Conservation (phyloP, 129 eudicot species). For the Artemisia annua region DNA sequence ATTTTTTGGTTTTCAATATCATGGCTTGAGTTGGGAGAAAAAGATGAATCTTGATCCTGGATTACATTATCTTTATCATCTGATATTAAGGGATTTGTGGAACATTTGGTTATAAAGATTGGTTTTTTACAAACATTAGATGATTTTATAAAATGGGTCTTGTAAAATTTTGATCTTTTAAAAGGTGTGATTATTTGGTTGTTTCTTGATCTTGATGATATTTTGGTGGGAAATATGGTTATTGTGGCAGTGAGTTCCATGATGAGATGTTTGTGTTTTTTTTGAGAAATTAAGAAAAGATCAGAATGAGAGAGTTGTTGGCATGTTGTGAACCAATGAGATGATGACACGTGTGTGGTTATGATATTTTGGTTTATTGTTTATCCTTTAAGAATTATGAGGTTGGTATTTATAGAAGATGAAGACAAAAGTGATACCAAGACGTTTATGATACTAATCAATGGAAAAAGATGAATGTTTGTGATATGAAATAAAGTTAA, state of each 20-base stretch:
- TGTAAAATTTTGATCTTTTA: constrained; percentile 28
- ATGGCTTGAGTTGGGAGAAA: constrained; percentile 31
- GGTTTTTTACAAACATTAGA: constrained; percentile 30
- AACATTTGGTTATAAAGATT: constrained; percentile 49
- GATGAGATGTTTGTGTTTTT: constrained; percentile 26
- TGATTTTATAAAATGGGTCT: constrained; percentile 22
- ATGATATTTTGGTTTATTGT: background rate
- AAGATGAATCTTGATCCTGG: constrained; percentile 37
- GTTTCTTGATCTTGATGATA: constrained; percentile 28
- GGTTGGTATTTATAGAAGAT: constrained; percentile 15
- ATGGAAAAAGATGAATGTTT: constrained; percentile 1
- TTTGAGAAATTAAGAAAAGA: constrained; percentile 24
- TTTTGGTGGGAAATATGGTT: constrained; percentile 34
- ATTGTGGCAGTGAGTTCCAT: constrained; percentile 52
- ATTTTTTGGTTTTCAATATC: constrained; percentile 34
- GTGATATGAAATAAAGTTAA: background rate
- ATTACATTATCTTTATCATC: constrained; percentile 47
- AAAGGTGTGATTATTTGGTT: constrained; percentile 26
- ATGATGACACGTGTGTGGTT: constrained; percentile 39
- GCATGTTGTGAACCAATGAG: constrained; percentile 26
- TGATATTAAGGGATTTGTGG: constrained; percentile 54
- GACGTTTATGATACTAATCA: background rate
- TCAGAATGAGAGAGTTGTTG: constrained; percentile 35
- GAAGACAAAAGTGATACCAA: background rate
- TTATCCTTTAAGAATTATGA: background rate